Evolutionary conservation across 306 rosid genomes (phyloP), one percentile per base, ranked within the genome.

Genomic region (Crotalaria pallida): DNA sequence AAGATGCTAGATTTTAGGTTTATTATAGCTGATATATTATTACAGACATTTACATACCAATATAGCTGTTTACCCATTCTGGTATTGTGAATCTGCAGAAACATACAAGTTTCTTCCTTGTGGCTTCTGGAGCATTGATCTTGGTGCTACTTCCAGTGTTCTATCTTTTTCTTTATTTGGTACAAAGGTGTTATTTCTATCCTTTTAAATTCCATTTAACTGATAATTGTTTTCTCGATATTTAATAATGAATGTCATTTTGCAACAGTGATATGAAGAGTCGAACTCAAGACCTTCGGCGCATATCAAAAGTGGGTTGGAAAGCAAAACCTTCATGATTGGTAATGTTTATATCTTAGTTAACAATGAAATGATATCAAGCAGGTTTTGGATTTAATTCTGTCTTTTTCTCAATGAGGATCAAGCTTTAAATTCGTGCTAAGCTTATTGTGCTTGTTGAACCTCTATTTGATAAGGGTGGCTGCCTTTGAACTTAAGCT

Each of bases 101-200:
- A 76, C 77, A 79, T 81, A 49, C 59, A 13, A 77, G 85, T 55
- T 77, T 84, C 10, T 78, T 89, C 64, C 76, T 81, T 79, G 51
- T 84, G 78, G 88, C 88, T 58, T 50, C 70, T 34, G 83, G 85
- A 49, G 79, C 77, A 58, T 65, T 89, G 78, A 81, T 84, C 64
- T 38, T 86, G 87, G 83, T 86, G 88, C 75, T 89, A 78, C 88
- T 89, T 26, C 96, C 90, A 4, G 36, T 86, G 50, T 86, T 84
- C 77, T 91, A 94, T 85, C 80, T 90, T 65, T 57, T 89, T 29
- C 83, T 89, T 44, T 86, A 63, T 79, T 80, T 86, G 72, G 84
- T 84, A 67, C 96, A 87, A 74, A 87, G 98, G 98, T 90, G 79
- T 63, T 1, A 5, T 44, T 66, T 85, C 58, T 56, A 12, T 56